These are phyloP conservation scores for Basidiobolus heterosporus DNA, from an alignment of 371 early-diverging fungal genomes.

Conservation along the genomic window DNA sequence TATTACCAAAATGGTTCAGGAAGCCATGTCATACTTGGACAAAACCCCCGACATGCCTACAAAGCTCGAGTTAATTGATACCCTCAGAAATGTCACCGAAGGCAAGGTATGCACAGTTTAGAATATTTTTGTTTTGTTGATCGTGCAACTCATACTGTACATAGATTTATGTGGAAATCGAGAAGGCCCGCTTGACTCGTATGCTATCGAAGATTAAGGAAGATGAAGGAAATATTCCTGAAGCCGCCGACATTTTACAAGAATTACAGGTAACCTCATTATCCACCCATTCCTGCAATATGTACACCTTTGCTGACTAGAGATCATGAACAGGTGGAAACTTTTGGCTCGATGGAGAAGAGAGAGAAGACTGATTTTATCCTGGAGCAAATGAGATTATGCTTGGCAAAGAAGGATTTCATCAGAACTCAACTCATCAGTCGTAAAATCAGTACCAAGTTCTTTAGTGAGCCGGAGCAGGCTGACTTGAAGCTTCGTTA, in stretches of 20 bases:
- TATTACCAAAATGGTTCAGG: constrained; percentile 85
- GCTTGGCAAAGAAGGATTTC: constrained; percentile 81
- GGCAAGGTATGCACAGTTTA: constrained; percentile 55
- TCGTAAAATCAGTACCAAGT: constrained; percentile 82
- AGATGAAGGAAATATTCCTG: constrained; percentile 70
- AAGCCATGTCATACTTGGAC: constrained; percentile 78
- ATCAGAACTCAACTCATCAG: constrained; percentile 81
- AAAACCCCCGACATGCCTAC: constrained; percentile 60
- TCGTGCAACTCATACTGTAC: background rate
- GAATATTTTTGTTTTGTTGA: background rate
- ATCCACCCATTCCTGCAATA: background rate
- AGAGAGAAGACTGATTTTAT: constrained; percentile 96
- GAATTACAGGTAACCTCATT: constrained; percentile 56
- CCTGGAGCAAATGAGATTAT: constrained; percentile 91
- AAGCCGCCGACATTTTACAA: constrained; percentile 89
- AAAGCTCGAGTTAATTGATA: constrained; percentile 80
- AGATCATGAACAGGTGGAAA: constrained; percentile 55
- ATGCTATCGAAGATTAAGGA: constrained; percentile 74
- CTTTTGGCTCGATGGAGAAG: constrained; percentile 94
- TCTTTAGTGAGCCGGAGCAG: constrained; percentile 70
- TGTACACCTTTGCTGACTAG: background rate
- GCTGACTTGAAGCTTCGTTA: constrained; percentile 89
- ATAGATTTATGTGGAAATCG: constrained; percentile 92
- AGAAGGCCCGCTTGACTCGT: constrained; percentile 85
- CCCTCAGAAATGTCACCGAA: constrained; percentile 88